A percentile compares a stretch with the other conserved stretches of the same genome.
phyloP scores from a whole-genome alignment of 2,329 filamentous ascomycete species.

The Ascochyta lentis region DNA sequence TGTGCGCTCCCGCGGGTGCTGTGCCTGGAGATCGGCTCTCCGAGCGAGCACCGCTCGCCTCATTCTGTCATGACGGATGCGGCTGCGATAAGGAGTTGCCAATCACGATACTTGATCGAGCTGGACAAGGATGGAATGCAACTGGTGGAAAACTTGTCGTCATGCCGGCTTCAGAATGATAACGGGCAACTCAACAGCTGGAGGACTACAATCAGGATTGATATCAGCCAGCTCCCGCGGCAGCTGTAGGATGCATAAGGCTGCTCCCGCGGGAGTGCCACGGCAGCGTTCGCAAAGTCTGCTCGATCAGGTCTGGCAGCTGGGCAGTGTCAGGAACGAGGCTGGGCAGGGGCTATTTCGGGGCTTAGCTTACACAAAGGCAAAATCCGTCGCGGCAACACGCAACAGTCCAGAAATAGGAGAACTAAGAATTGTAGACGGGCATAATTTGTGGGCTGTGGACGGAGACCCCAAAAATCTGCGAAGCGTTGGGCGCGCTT shows the following conservation, averaged over 20 bases:
- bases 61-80: conserved; percentile 9
- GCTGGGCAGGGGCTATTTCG: conserved; percentile 5
- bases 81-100: not conserved
- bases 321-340: conserved; percentile 18
- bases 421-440: too few relatives aligned
- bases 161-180: conserved; percentile 11
- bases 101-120: not conserved
- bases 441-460: too few relatives aligned
- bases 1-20: conserved; percentile 20
- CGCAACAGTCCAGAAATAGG: not conserved
- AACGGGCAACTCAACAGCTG: not conserved
- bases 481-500: too few relatives aligned
- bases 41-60: conserved; percentile 13
- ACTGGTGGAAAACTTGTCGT: conserved; percentile 5
- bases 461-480: too few relatives aligned
- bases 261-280: conserved; percentile 16
- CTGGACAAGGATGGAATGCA: not conserved
- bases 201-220: not conserved
- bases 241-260: not conserved
- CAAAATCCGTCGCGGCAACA: not conserved
- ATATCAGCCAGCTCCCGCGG: conserved; percentile 6
- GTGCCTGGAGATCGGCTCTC: conserved; percentile 21
- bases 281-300: conserved; percentile 19
- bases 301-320: conserved; percentile 19
- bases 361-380: conserved; percentile 7